Evolutionary conservation across 371 early-diverging fungal species (phyloP).

Genomic region (Apophysomyces trapeziformis): DNA sequence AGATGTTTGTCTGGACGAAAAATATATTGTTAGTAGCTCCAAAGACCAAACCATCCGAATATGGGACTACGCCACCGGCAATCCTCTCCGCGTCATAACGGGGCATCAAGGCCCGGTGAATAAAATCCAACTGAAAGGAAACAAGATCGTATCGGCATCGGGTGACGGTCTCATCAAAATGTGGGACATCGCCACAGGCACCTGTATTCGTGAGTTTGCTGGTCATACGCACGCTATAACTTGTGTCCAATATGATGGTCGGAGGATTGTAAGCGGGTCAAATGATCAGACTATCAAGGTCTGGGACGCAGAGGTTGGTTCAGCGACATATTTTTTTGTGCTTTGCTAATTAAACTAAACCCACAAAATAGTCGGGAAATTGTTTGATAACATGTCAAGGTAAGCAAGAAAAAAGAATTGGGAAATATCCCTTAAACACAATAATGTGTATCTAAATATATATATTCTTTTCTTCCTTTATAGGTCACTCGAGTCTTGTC

Average conservation of each 20-base stretch:
- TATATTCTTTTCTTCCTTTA: slow-evolving; percentile 8
- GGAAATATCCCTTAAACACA: no score
- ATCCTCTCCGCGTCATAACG: slow-evolving; percentile 62
- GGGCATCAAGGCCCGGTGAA: slow-evolving; percentile 93
- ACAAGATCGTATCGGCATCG: slow-evolving; percentile 81
- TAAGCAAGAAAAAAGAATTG: neutral
- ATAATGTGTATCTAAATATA: neutral
- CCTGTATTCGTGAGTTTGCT: slow-evolving; percentile 66
- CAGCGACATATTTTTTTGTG: neutral
- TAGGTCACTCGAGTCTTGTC: slow-evolving; percentile 90
- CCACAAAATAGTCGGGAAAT: slow-evolving; percentile 66
- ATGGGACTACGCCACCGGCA: slow-evolving; percentile 71
- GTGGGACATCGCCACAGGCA: slow-evolving; percentile 81
- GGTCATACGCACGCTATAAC: slow-evolving; percentile 89
- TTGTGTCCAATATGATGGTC: slow-evolving; percentile 92
- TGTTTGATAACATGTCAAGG: slow-evolving; percentile 63
- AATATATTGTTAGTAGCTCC: slow-evolving; percentile 85
- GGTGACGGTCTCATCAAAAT: slow-evolving; percentile 87
- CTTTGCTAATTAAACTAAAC: neutral
- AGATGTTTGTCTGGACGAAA: slow-evolving; percentile 78
- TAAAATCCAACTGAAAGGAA: slow-evolving; percentile 74
- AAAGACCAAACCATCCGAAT: slow-evolving; percentile 92
- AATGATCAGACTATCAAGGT: slow-evolving; percentile 94
- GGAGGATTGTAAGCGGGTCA: slow-evolving; percentile 89
- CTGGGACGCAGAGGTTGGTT: slow-evolving; percentile 79